phyloP scores from a whole-genome alignment of 139 green algal species.

The Tetraselmis chui region DNA sequence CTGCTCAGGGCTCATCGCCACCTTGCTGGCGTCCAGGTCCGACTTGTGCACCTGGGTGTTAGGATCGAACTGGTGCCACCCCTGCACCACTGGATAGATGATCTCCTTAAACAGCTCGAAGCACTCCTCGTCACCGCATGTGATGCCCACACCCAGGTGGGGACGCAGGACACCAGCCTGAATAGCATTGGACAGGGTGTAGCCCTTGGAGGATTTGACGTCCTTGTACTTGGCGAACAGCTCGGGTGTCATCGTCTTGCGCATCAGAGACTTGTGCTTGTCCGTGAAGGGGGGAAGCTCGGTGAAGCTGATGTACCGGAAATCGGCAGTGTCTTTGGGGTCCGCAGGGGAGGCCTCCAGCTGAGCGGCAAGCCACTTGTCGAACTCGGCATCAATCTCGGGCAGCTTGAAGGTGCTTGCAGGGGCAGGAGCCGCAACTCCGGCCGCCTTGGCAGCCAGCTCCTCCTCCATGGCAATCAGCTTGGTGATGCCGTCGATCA shows the following conservation, averaged over 20 bases:
- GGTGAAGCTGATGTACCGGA: slow-evolving; percentile 11
- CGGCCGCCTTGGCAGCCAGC: slow-evolving; percentile 4
- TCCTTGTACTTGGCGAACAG: slow-evolving; percentile 11
- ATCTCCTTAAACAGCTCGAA: slow-evolving; percentile 15
- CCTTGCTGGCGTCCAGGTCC: slow-evolving; percentile 11
- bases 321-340: slow-evolving; percentile 12
- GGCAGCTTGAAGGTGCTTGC: background rate
- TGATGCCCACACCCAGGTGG: slow-evolving; percentile 14
- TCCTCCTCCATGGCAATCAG: slow-evolving; percentile 16
- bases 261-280: slow-evolving; percentile 17
- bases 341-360: slow-evolving; percentile 12
- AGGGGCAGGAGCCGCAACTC: background rate
- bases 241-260: slow-evolving; percentile 11
- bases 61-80: slow-evolving; percentile 14
- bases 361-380: slow-evolving; percentile 7
- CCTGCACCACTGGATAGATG: slow-evolving; percentile 15
- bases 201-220: slow-evolving; percentile 14
- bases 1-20: slow-evolving; percentile 8
- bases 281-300: slow-evolving; percentile 15
- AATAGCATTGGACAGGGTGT: slow-evolving; percentile 17
- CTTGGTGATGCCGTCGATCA: slow-evolving; percentile 17
- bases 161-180: slow-evolving; percentile 10
- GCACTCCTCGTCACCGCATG: slow-evolving; percentile 16
- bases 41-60: slow-evolving; percentile 8
- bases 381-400: slow-evolving; percentile 1